phyloP scores from a whole-genome alignment of 148 eudicot species.

The Camellia sinensis region DNA sequence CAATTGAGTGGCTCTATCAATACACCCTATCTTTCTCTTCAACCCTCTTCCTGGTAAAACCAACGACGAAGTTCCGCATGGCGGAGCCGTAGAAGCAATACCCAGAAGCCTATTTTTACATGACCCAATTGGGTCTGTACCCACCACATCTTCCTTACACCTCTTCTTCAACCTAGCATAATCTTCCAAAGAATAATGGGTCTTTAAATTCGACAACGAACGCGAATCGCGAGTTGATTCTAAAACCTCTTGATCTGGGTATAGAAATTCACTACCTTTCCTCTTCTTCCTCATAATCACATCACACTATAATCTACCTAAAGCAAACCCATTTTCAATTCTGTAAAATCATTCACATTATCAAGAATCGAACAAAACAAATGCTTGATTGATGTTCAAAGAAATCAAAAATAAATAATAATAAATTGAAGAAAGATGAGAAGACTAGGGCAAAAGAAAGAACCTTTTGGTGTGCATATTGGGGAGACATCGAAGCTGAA shows the following conservation, averaged over 20 bases:
- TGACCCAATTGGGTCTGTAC: constrained; percentile 40
- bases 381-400: neutral
- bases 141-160: constrained; percentile 53
- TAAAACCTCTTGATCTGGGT: constrained; percentile 14
- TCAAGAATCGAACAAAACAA: no score
- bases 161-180: constrained; percentile 59
- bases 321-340: neutral
- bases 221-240: constrained; percentile 30
- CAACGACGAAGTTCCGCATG: constrained; percentile 43
- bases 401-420: neutral
- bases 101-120: constrained; percentile 57
- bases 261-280: constrained; percentile 57
- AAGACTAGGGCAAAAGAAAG: no score
- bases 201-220: constrained; percentile 42
- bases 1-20: constrained; percentile 70
- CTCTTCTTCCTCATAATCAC: constrained; percentile 60
- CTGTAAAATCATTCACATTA: neutral
- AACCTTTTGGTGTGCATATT: no score
- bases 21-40: constrained; percentile 89
- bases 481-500: no score
- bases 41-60: constrained; percentile 55
- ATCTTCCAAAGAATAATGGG: constrained; percentile 66
- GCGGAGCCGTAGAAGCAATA: constrained; percentile 58
- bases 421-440: neutral
- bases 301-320: neutral